Percentiles rank a stretch among this genome's conserved stretches.
These are phyloP conservation scores for Naegleria lovaniensis DNA, from an alignment of 208 protist species.

Conservation along the genomic window DNA sequence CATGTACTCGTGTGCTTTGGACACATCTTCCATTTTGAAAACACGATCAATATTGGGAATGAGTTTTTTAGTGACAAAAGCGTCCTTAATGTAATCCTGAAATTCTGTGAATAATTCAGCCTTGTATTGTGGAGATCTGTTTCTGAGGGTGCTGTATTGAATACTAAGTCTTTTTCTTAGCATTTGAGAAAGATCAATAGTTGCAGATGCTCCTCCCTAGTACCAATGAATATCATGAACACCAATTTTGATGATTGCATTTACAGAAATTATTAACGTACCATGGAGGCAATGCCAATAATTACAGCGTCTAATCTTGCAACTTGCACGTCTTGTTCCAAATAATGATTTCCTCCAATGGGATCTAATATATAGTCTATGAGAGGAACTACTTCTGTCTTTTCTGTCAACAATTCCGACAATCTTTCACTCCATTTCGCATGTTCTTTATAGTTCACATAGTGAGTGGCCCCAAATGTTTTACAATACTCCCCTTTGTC, in stretches of 20 bases:
- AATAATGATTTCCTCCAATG: constrained; percentile 40
- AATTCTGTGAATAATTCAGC: constrained; percentile 22
- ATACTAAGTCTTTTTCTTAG: constrained; percentile 60
- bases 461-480: constrained; percentile 35
- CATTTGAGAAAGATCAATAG: constrained; percentile 45
- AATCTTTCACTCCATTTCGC: neutral
- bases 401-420: neutral
- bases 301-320: neutral
- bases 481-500: constrained; percentile 37
- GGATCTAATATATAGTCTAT: constrained; percentile 46
- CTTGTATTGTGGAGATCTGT: constrained; percentile 51
- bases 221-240: too few species aligned
- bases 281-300: neutral
- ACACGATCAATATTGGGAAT: constrained; percentile 8
- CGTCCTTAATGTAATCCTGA: neutral
- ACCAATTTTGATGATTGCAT: too few species aligned
- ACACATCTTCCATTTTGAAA: constrained; percentile 13
- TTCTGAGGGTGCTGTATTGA: constrained; percentile 62
- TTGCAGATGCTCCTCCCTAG: constrained; percentile 47
- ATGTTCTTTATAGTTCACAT: neutral
- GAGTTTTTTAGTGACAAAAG: neutral
- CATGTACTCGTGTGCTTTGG: constrained; percentile 34
- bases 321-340: constrained; percentile 29
- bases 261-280: too few species aligned
- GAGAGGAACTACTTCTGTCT: neutral